A percentile compares a stretch with the other conserved stretches of the same genome.
phyloP scores from a whole-genome alignment of 345 rosid genomes.

The Ceriops zippeliana region DNA sequence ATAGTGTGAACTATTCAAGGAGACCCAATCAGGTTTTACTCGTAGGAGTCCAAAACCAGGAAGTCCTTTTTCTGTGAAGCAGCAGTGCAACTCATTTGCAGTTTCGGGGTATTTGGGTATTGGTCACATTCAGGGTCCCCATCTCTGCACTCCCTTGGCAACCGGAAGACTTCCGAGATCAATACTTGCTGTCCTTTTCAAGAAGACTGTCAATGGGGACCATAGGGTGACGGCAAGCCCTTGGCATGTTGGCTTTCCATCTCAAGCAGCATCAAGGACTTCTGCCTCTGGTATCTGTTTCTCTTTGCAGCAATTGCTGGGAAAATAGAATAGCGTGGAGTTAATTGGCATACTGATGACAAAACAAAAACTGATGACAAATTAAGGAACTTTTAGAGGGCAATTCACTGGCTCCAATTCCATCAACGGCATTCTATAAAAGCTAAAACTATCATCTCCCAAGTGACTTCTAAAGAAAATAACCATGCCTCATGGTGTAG shows the following conservation, averaged over 20 bases:
- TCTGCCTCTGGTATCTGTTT: constrained; percentile 89
- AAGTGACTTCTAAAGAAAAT: no score
- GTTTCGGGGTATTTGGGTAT: constrained; percentile 13
- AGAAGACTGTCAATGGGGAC: constrained; percentile 43
- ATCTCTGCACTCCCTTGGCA: constrained; percentile 7
- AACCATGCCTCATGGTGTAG: no score
- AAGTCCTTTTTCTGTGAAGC: constrained; percentile 20
- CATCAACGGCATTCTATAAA: background rate
- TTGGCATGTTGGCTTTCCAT: constrained; percentile 98
- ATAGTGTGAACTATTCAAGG: background rate
- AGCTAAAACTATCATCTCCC: no score
- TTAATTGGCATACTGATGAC: no score
- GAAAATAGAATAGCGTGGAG: constrained; percentile 7
- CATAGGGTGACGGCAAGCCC: constrained; percentile 72
- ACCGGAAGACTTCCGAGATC: constrained; percentile 23
- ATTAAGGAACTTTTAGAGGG: background rate
- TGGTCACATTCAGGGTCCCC: constrained; percentile 20
- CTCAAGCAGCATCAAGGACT: constrained; percentile 89
- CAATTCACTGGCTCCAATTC: background rate
- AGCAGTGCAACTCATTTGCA: constrained; percentile 11
- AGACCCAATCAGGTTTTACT: constrained; percentile 27
- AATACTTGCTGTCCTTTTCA: constrained; percentile 12
- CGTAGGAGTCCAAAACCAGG: constrained; percentile 28
- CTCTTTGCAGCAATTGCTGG: constrained; percentile 87
- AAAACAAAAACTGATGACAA: background rate